Percentiles rank a stretch among this genome's conserved stretches.
Conservation (phyloP, 495 filamentous ascomycete species). For the Sporormia fimetaria region DNA sequence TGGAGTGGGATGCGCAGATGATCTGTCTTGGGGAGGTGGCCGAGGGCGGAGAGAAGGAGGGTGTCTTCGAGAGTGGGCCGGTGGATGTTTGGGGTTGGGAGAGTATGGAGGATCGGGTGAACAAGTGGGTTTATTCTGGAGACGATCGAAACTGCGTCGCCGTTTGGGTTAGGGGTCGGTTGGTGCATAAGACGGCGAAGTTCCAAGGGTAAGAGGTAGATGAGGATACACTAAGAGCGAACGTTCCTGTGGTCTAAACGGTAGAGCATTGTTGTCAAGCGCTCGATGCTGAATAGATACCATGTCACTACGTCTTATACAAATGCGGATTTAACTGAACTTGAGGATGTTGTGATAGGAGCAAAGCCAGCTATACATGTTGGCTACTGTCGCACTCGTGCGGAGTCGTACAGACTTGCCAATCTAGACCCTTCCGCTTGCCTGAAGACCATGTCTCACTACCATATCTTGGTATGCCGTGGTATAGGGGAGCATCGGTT, state of each 20-base stretch:
- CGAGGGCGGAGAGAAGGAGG: conserved; percentile 27
- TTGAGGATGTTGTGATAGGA: too few species aligned
- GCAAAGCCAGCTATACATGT: too few species aligned
- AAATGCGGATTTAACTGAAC: too few species aligned
- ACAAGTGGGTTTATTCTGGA: conserved; percentile 84
- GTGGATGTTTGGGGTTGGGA: conserved; percentile 87
- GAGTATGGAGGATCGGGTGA: conserved; percentile 59
- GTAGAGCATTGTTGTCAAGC: not conserved
- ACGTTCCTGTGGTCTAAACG: not conserved
- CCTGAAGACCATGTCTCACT: too few species aligned
- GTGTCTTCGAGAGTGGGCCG: conserved; percentile 32
- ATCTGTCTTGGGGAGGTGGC: conserved; percentile 45
- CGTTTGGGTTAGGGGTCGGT: conserved; percentile 70
- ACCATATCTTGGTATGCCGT: too few species aligned
- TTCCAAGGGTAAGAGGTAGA: conserved; percentile 1
- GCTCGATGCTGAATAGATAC: too few species aligned
- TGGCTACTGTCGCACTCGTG: too few species aligned
- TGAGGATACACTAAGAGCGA: not conserved
- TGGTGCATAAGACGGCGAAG: conserved; percentile 48
- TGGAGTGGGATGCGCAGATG: conserved; percentile 81
- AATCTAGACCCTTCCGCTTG: too few species aligned
- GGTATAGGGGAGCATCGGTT: too few species aligned
- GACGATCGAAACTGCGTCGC: conserved; percentile 69
- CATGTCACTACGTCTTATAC: too few species aligned
- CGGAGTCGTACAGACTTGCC: too few species aligned